Evolutionary conservation across 768 basidiomycete species (phyloP).

Genomic region (Saitozyma sp.): DNA sequence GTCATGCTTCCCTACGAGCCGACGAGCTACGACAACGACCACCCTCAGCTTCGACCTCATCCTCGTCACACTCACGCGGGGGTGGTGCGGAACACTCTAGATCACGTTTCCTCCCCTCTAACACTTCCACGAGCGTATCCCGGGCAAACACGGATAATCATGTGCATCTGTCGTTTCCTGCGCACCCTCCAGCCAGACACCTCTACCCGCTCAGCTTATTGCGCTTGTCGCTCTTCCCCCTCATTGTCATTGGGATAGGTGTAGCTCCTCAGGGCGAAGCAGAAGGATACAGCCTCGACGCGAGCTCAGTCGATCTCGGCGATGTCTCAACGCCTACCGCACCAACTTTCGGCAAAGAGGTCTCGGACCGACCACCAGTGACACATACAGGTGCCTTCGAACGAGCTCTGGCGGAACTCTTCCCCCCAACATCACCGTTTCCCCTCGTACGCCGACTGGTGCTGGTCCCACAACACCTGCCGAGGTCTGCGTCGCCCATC

Average conservation of each 20-base stretch:
- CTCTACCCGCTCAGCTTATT: constrained; percentile 71
- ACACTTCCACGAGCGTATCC: constrained; percentile 56
- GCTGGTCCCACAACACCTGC: constrained; percentile 27
- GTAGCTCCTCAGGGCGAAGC: constrained; percentile 64
- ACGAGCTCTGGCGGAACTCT: constrained; percentile 64
- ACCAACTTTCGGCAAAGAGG: constrained; percentile 15
- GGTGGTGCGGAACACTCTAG: constrained; percentile 15
- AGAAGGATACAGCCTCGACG: constrained; percentile 30
- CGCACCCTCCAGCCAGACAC: constrained; percentile 70
- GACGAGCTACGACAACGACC: constrained; percentile 47
- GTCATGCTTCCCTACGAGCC: constrained; percentile 78
- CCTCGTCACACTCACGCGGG: constrained; percentile 15
- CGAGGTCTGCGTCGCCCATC: constrained; percentile 16
- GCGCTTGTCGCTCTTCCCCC: constrained; percentile 65
- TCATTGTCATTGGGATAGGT: constrained; percentile 80
- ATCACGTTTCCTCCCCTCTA: constrained; percentile 76
- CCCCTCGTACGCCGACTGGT: constrained; percentile 64
- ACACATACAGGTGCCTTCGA: constrained; percentile 67
- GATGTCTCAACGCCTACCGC: constrained; percentile 22
- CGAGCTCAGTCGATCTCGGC: constrained; percentile 26
- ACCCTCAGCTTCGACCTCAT: constrained; percentile 10
- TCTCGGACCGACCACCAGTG: neutral
- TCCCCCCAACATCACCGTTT: constrained; percentile 66
- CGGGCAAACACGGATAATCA: constrained; percentile 63
- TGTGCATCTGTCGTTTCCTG: constrained; percentile 75